Percentiles rank a stretch among this genome's conserved stretches.
phyloP scores from a whole-genome alignment of 2,329 filamentous ascomycete species.

The Zasmidium cellare region DNA sequence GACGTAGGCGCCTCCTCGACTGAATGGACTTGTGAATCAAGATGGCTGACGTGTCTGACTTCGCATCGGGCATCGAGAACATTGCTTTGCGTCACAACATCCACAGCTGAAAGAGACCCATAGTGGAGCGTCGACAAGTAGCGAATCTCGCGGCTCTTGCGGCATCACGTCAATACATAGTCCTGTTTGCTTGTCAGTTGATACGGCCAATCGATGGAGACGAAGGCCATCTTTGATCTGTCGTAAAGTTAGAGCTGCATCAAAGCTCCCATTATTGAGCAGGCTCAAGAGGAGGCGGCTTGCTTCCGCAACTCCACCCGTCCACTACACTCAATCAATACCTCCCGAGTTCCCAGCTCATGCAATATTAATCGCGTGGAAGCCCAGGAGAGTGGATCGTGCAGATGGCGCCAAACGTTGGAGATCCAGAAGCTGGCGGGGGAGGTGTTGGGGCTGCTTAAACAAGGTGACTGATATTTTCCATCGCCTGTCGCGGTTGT shows the following conservation, averaged over 20 bases:
- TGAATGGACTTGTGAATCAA: too few relatives aligned
- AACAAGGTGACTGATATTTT: not conserved
- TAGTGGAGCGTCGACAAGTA: not conserved
- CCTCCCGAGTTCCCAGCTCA: not conserved
- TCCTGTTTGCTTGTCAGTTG: not conserved
- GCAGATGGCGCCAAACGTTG: not conserved
- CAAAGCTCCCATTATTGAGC: not conserved
- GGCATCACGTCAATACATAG: not conserved
- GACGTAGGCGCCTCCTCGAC: too few relatives aligned
- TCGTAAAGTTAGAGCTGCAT: not conserved
- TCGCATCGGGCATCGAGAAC: too few relatives aligned
- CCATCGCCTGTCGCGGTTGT: not conserved
- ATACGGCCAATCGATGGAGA: not conserved
- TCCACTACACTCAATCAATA: not conserved
- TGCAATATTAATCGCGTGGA: not conserved
- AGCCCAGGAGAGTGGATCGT: not conserved
- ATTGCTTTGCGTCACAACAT: too few relatives aligned
- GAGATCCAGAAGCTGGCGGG: not conserved
- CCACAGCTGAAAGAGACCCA: not conserved
- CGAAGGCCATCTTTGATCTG: not conserved
- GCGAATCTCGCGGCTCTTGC: not conserved
- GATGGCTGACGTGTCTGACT: too few relatives aligned
- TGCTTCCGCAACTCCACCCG: not conserved
- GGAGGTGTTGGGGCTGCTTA: not conserved
- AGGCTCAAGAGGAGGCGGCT: not conserved